Conservation (phyloP, 2,329 filamentous ascomycete genomes). For the Aspergillus tanneri region DNA sequence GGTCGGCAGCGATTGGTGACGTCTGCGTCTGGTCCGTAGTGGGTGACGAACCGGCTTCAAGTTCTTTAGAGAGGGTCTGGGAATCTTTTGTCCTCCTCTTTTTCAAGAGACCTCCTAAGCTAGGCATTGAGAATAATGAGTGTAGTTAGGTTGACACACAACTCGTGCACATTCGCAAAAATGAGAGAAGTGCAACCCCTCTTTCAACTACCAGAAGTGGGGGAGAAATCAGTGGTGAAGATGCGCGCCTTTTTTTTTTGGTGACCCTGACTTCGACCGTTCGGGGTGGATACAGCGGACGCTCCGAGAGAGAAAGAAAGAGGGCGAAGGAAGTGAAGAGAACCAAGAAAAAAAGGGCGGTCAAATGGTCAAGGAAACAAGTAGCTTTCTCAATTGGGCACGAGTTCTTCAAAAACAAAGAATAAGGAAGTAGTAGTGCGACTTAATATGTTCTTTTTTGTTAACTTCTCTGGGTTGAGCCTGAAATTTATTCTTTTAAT, state of each 20-base stretch:
- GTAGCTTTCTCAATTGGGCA: conserved; percentile 9
- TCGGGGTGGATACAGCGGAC: conserved; percentile 20
- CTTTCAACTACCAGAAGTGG: conserved; percentile 10
- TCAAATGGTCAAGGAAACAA: neutral
- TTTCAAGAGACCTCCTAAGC: conserved; percentile 84
- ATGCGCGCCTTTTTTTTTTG: neutral
- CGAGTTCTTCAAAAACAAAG: too few relatives aligned
- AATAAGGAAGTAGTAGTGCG: too few relatives aligned
- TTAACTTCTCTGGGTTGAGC: too few relatives aligned
- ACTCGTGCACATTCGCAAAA: conserved; percentile 20
- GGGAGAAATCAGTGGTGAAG: conserved; percentile 6
- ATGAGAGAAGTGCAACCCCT: conserved; percentile 21
- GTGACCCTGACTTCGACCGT: conserved; percentile 8
- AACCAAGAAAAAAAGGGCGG: conserved; percentile 2
- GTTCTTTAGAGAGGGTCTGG: conserved; percentile 54
- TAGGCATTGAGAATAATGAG: conserved; percentile 68
- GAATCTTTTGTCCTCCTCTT: conserved; percentile 98
- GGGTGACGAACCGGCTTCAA: conserved; percentile 66
- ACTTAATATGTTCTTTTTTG: too few relatives aligned
- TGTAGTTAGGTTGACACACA: conserved; percentile 16
- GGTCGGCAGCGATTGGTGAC: conserved; percentile 48
- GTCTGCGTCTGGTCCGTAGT: conserved; percentile 63
- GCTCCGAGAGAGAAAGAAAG: neutral
- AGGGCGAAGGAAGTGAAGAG: neutral
- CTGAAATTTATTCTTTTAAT: too few relatives aligned